Percentiles rank a stretch among this genome's conserved stretches.
These are phyloP conservation scores for Fusarium mundagurra DNA, from an alignment of 2,329 filamentous ascomycete species.

Conservation along the genomic window DNA sequence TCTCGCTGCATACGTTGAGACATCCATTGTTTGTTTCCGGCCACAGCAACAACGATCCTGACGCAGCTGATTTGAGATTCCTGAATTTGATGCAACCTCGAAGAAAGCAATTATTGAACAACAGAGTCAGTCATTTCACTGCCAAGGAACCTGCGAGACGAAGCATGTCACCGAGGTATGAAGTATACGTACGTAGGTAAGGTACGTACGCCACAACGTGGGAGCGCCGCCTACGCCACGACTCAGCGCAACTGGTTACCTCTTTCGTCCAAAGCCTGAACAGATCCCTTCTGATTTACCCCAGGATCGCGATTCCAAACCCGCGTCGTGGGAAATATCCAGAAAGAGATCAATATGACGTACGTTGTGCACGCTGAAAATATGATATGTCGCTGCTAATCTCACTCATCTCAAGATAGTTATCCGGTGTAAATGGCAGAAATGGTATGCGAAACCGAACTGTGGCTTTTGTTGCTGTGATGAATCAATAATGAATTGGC, in stretches of 20 bases:
- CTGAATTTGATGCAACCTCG: not conserved
- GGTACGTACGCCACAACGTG: slow-evolving; percentile 7
- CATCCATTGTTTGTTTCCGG: slow-evolving; percentile 3
- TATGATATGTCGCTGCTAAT: slow-evolving; percentile 5
- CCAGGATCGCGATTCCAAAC: slow-evolving; percentile 9
- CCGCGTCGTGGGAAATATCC: not conserved
- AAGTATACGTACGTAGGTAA: not conserved
- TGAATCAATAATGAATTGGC: not conserved
- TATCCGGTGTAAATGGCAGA: not conserved
- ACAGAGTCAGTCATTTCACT: not conserved
- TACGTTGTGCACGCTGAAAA: slow-evolving; percentile 8
- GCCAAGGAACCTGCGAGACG: slow-evolving; percentile 1
- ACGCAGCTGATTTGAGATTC: slow-evolving; percentile 7
- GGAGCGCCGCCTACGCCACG: slow-evolving; percentile 31
- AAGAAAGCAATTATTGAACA: not conserved
- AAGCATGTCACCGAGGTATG: slow-evolving; percentile 16
- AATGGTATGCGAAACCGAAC: slow-evolving; percentile 12
- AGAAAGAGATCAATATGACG: slow-evolving; percentile 14
- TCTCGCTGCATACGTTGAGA: not conserved
- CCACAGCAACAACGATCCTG: not conserved
- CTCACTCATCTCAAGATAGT: slow-evolving; percentile 7
- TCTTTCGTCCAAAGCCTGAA: slow-evolving; percentile 8
- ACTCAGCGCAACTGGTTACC: slow-evolving; percentile 4
- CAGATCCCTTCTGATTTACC: slow-evolving; percentile 4
- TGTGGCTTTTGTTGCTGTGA: slow-evolving; percentile 7